Percentiles rank a stretch among this genome's conserved stretches.
Conservation (phyloP, 306 rosid species). For the Ochetophila trinervis region DNA sequence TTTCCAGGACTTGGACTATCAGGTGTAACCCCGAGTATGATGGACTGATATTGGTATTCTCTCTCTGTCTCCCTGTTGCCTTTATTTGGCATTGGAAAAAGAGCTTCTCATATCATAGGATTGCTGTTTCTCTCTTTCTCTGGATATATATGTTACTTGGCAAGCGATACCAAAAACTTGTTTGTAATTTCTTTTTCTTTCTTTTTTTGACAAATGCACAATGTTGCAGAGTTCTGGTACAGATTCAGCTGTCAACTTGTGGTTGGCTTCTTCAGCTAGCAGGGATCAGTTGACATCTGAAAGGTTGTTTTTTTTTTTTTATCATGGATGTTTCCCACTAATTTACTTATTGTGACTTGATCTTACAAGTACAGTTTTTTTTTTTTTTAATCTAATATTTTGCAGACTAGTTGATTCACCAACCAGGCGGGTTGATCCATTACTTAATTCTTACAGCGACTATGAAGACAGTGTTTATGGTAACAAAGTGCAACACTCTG, state of each 20-base stretch:
- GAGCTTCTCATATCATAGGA: not conserved
- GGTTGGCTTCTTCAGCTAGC: slow-evolving; percentile 58
- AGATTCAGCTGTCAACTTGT: slow-evolving; percentile 84
- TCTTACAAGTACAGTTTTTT: not conserved
- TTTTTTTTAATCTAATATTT: slow-evolving; percentile 18
- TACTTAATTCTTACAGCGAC: slow-evolving; percentile 79
- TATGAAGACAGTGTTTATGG: slow-evolving; percentile 96
- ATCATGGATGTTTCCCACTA: not conserved
- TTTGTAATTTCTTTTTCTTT: not conserved
- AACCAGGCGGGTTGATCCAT: slow-evolving; percentile 50
- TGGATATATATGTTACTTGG: too few species aligned
- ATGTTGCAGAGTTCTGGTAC: slow-evolving; percentile 87
- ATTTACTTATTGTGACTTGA: not conserved
- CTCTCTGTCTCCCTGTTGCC: slow-evolving; percentile 38
- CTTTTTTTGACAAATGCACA: slow-evolving; percentile 22
- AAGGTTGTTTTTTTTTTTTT: slow-evolving; percentile 52
- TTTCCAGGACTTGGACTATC: slow-evolving; percentile 86
- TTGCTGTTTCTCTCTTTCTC: not conserved
- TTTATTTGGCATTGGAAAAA: not conserved
- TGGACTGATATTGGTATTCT: slow-evolving; percentile 71
- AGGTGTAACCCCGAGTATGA: slow-evolving; percentile 84
- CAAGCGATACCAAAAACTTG: not conserved
- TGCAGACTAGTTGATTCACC: slow-evolving; percentile 64
- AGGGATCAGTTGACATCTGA: slow-evolving; percentile 49
- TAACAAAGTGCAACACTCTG: slow-evolving; percentile 24